Evolutionary conservation across 176 grass and related monocot species (phyloP), one percentile per base, ranked within the genome.

Genomic region (Triticum turgidum): DNA sequence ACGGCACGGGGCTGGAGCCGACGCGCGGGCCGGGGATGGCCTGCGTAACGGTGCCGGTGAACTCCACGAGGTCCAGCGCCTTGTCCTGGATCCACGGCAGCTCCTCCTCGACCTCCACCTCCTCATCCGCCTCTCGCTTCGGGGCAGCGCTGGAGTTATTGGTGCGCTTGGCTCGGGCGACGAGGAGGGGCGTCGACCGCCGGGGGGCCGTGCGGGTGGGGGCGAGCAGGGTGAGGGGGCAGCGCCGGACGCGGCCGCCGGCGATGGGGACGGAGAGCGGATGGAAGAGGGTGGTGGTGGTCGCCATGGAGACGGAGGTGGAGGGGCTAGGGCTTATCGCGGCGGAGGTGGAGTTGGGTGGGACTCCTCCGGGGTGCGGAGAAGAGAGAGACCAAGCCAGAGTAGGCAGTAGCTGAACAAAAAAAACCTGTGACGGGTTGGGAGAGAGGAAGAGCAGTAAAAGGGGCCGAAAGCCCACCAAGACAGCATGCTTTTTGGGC

Each of bases 71-170:
- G 85, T 99, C 94, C 59, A 94, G 89, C 65, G 97, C 97, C 91
- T 94, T 99, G 77, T 99, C 97, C 65, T 99, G 94, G 88, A 99
- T 96, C 97, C 97, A 99, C 42, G 97, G 94, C 70, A 99, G 83
- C 78, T 99, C 92, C 85, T 99, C 97, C 80, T 99, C 94, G 7
- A 96, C 92, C 85, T 96, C 97, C 44, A 88, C 90, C 87, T 88
- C 94, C 45, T 91, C 85, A 18, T 91, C 91, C 45, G 45, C 18
- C 22, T 82, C 83, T 64, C 81, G 42, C 73, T 87, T 82, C 21
- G 66, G 84, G 8, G 38, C 22, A 5, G 77, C 72, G 78, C 77
- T 91, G 14, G 86, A 22, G 59, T 77, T 88, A 12, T 37, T 79
- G 42, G 90, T 1, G 71, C 90, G 86, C 82, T 83, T 91, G 61